Base-by-base conservation (phyloP, 2,329 filamentous ascomycete genomes). In the Xylariaceae sp. region DNA sequence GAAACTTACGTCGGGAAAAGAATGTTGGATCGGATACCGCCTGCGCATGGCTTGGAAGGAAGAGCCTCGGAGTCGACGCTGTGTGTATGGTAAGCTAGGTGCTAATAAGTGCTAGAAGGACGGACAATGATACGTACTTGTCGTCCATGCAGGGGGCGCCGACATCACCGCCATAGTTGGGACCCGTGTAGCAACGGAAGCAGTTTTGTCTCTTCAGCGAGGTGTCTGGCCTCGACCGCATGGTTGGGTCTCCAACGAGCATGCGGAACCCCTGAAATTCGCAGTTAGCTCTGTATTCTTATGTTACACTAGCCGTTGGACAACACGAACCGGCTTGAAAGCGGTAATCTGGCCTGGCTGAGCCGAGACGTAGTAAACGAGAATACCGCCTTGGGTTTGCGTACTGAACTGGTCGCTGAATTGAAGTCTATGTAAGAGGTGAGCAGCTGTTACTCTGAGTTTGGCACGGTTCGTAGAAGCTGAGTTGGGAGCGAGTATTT, bases 251-350 rank as follows among this genome's bases (percentile, higher is more conserved):
- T 54, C 77, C 77, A 49, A 77, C 74, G 19, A 79, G 74, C 77
- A 79, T 79, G 59, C 77, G 77, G 71, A 79, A 79, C 19, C 77
- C 75, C 73, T 76, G 51, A 3, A 14, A 2, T 3, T 29, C 9
- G 10, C 2, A 18, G 32, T 61, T 63, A n/a, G 79, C 77, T 20
- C 9, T 2, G 6, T 62, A 79, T 81, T 6, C 78, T 74, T 16
- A 71, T 66, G 9, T 80, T 67, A 20, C 74, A 71, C 50, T 77
- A 71, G 41, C 69, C 60, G 54, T 71, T 60, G 43, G 76, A 70
- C 85, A 85, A 73, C 84, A 88, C 59, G 78, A 80, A 71, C 81
- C 50, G 76, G 74, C 68, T 77, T 76, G 70, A 78, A 79, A 26
- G 76, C 76, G 2, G 75, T 78, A 53, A 78, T 73, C 54, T 72